Evolutionary conservation across 495 filamentous ascomycete species (phyloP).

Genomic region (Rostrohypoxylon terebratum): DNA sequence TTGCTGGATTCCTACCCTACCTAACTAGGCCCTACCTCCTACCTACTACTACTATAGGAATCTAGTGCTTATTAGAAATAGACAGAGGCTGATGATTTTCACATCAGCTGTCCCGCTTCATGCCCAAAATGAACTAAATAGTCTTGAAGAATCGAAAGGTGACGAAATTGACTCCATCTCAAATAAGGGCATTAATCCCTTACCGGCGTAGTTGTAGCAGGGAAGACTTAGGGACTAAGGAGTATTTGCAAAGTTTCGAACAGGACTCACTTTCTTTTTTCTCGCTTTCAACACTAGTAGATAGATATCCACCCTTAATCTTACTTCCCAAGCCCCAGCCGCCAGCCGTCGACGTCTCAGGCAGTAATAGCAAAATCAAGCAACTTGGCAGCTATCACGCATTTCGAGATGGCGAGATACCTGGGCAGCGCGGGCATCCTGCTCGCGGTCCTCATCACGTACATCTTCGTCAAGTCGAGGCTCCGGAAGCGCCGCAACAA

Average conservation of each 20-base stretch:
- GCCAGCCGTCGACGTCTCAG: background rate
- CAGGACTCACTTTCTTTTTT: background rate
- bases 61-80: slow-evolving; percentile 23
- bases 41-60: no score
- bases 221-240: background rate
- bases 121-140: background rate
- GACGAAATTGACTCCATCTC: background rate
- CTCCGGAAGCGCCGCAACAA: slow-evolving; percentile 43
- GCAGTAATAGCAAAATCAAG: background rate
- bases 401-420: slow-evolving; percentile 32
- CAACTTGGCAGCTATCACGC: background rate
- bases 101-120: background rate
- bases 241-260: background rate
- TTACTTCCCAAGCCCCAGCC: background rate
- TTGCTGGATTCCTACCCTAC: background rate
- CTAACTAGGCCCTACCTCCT: no score
- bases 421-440: slow-evolving; percentile 16
- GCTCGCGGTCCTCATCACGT: slow-evolving; percentile 21
- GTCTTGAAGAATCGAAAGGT: background rate
- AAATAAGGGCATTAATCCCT: background rate
- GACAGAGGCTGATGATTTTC: background rate
- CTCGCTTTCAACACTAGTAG: background rate
- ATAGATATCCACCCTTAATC: background rate
- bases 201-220: background rate
- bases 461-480: slow-evolving; percentile 40